Evolutionary conservation across 805 yeast genomes (phyloP).

Genomic region (Limtongozyma cylindracea): DNA sequence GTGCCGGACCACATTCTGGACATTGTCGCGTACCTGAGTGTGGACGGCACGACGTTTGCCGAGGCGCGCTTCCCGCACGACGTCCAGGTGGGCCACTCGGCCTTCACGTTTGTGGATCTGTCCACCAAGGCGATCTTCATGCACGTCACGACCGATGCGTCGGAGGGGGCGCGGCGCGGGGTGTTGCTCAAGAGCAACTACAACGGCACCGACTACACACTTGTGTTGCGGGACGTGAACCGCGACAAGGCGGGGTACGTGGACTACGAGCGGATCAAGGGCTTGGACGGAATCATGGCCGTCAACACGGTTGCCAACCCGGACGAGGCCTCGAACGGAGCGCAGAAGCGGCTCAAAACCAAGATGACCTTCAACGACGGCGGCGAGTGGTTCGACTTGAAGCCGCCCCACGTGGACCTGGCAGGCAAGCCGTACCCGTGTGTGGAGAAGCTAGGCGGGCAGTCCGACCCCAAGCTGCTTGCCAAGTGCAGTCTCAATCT

Average conservation of each 20-base stretch:
- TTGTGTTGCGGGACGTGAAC: slow-evolving; percentile 45
- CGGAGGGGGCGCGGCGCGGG: slow-evolving; percentile 36
- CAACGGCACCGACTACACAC: slow-evolving; percentile 70
- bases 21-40: slow-evolving; percentile 46
- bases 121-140: slow-evolving; percentile 48
- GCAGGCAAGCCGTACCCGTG: no score
- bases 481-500: slow-evolving; percentile 73
- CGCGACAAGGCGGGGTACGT: slow-evolving; percentile 52
- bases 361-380: slow-evolving; percentile 79
- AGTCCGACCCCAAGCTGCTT: no score
- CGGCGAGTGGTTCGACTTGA: slow-evolving; percentile 52
- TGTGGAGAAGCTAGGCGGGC: no score
- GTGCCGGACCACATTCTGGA: slow-evolving; percentile 15
- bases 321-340: no score
- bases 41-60: slow-evolving; percentile 57
- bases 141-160: slow-evolving; percentile 49
- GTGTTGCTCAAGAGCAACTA: slow-evolving; percentile 69
- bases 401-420: slow-evolving; percentile 46
- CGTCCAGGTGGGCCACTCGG: slow-evolving; percentile 27
- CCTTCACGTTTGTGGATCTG: slow-evolving; percentile 59
- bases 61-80: slow-evolving; percentile 54
- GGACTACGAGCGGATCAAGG: slow-evolving; percentile 68
- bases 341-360: slow-evolving; percentile 48
- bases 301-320: slow-evolving; percentile 44
- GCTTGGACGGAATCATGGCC: slow-evolving; percentile 64